Evolutionary conservation across 495 filamentous ascomycete genomes (phyloP).

Genomic region (Trichocladium uniseriatum): DNA sequence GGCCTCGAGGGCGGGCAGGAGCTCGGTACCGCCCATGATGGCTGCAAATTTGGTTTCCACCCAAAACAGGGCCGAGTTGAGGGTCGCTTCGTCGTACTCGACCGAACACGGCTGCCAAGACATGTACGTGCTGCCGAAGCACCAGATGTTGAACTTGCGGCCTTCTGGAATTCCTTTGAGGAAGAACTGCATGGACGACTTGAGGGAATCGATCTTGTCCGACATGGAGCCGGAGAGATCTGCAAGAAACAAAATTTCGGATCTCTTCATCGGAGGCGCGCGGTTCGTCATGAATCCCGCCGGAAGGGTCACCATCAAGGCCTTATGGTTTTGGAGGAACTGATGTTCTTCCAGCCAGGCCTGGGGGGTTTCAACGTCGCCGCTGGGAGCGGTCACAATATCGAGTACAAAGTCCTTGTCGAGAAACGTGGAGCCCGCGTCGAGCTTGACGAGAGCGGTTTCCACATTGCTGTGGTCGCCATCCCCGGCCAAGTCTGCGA

Average conservation of each 20-base stretch:
- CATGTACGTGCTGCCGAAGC: conserved; percentile 7
- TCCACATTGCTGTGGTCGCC: not conserved
- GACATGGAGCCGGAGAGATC: conserved; percentile 14
- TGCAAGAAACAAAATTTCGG: conserved; percentile 13
- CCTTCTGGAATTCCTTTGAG: conserved; percentile 10
- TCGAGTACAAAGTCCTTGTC: conserved; percentile 16
- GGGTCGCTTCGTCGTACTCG: conserved; percentile 2
- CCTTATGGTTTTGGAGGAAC: conserved; percentile 1
- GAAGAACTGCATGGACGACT: conserved; percentile 15
- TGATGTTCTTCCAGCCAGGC: conserved; percentile 14
- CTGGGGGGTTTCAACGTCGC: conserved; percentile 1
- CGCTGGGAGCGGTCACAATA: not conserved
- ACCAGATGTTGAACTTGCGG: conserved; percentile 14
- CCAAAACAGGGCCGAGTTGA: not conserved
- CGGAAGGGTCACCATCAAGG: conserved; percentile 13
- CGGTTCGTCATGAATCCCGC: not conserved
- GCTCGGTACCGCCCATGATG: conserved; percentile 13
- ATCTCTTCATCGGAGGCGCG: not conserved
- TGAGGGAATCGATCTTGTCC: conserved; percentile 8
- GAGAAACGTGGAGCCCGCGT: not conserved
- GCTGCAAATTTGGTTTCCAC: not conserved
- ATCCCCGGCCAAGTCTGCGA: conserved; percentile 12
- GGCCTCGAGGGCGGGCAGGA: conserved; percentile 10
- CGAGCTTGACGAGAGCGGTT: not conserved
- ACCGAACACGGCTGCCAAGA: conserved; percentile 8